Evolutionary conservation across 2,329 filamentous ascomycete genomes (phyloP), one percentile per base, ranked within the genome.

Genomic region (Alternaria sp.): DNA sequence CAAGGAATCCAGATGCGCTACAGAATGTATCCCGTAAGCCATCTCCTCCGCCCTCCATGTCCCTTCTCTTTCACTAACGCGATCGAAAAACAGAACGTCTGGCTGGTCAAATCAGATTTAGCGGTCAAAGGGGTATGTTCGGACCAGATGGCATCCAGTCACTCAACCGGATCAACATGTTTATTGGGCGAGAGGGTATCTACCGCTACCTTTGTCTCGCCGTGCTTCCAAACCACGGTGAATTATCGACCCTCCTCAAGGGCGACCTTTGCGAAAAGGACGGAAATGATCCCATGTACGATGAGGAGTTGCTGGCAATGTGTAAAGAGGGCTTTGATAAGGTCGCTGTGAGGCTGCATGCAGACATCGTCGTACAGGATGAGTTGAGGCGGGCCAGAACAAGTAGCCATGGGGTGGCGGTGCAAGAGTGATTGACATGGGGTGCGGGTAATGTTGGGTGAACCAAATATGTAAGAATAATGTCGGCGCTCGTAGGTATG

Each of bases 131-230:
- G 9, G 55, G 60, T n/a, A 20, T 51, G 12, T 54, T 63, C n/a
- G 64, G 62, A 6, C 57, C 62, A 10, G 8, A 51, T 5, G 62
- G 59, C 16, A 49, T 67, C 3, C 16, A 38, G 3, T 38, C 32
- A 25, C n/a, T 57, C 7, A 30, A 28, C 4, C 40, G 63, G 1
- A 63, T 65, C 43, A 51, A 57, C 34, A 50, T 60, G 32, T 52
- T 18, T 3, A 54, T 63, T 7, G 60, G 60, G 2, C 55, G 63
- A 20, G 48, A 63, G 16, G 57, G 63, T 4, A 36, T 9, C 4
- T 25, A 30, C 10, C 36, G 56, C 22, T 63, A 67, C 22, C 53
- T 65, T 56, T 64, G 57, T 16, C 43, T 65, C 7, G 58, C 44
- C 2, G 40, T 51, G 3, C 22, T 36, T 4, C 34, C 53, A 2